These are phyloP conservation scores for Globisporangium mamillatum DNA, from an alignment of 352 stramenopile genomes.

Conservation along the genomic window DNA sequence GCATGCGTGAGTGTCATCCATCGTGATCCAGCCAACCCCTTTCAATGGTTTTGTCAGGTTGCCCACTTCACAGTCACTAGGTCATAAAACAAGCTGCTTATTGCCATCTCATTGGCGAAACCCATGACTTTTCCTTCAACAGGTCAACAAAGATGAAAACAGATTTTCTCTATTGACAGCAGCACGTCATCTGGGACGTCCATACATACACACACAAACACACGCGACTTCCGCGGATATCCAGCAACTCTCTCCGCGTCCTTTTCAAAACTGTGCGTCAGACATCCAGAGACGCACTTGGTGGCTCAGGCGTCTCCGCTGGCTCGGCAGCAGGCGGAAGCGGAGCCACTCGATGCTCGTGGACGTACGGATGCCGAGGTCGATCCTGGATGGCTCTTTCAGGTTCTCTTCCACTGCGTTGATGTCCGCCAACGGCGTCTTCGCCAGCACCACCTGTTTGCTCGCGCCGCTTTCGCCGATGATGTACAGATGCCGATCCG, in stretches of 20 bases:
- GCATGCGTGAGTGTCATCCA: too few relatives aligned
- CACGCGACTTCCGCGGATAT: background rate
- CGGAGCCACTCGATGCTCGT: conserved; percentile 49
- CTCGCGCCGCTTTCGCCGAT: conserved; percentile 40
- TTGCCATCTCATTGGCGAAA: background rate
- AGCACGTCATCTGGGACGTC: background rate
- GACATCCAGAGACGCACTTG: conserved; percentile 53
- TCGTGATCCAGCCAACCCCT: background rate
- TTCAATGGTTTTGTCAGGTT: background rate
- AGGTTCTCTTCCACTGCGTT: conserved; percentile 73
- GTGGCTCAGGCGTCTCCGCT: conserved; percentile 63
- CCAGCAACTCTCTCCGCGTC: background rate
- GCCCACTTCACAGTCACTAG: background rate
- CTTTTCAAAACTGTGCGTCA: conserved; percentile 21
- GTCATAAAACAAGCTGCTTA: background rate
- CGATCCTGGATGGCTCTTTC: conserved; percentile 52
- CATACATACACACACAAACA: background rate
- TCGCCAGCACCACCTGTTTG: conserved; percentile 44
- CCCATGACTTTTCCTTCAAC: background rate
- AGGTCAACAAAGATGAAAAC: background rate
- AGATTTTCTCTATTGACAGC: background rate
- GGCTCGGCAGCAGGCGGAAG: conserved; percentile 45
- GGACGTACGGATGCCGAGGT: conserved; percentile 47
- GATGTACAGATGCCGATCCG: conserved; percentile 47
- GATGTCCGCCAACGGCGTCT: conserved; percentile 42